Base-by-base conservation (phyloP, 768 basidiomycete species). In the Gymnopilus junonius region DNA sequence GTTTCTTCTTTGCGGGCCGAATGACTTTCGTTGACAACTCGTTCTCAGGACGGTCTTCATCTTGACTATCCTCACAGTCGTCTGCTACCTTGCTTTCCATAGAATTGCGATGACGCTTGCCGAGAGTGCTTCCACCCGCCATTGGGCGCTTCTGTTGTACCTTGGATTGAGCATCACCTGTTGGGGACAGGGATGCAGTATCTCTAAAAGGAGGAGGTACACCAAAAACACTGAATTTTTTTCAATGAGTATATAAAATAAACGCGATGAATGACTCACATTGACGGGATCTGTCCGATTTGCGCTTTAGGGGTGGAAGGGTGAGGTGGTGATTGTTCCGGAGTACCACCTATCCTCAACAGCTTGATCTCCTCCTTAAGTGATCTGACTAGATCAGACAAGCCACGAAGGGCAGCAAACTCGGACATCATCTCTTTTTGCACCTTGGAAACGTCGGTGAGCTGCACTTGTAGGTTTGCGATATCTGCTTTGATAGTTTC, bases 101-200 rank as follows among this genome's bases (percentile, higher is more conserved):
- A 2, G 84, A 78, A 65, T 86, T 85, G 63, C 90, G 80, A 55
- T 80, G 83, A 34, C 88, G 85, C 71, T 92, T 92, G n/a, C 91
- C 90, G 17, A 92, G 79, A 31, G 80, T 77, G 21, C 76, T 82
- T 43, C 80, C 78, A 3, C 83, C 74, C 61, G 80, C 71, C 11
- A 79, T 82, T 42, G 82, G 79, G 63, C 74, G 79, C 23, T 71
- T 66, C 7, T 70, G 60, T n/a, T 65, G 40, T 35, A 23, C 57
- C 12, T 50, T 61, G 21, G 71, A 58, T n/a, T 59, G 53, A 45
- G 45, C 59, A 57, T 40, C 17, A 23, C 54, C 23, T 27, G 54
- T 40, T 10, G 51, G 51, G 34, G 62, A 29, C 10, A 48, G 27
- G 25, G 58, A 34, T 39, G 58, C 50, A 40, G 62, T 50, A n/a